These are phyloP conservation scores for Nymphaea thermarum DNA, from an alignment of 164 flowering plant species.

Conservation along the genomic window DNA sequence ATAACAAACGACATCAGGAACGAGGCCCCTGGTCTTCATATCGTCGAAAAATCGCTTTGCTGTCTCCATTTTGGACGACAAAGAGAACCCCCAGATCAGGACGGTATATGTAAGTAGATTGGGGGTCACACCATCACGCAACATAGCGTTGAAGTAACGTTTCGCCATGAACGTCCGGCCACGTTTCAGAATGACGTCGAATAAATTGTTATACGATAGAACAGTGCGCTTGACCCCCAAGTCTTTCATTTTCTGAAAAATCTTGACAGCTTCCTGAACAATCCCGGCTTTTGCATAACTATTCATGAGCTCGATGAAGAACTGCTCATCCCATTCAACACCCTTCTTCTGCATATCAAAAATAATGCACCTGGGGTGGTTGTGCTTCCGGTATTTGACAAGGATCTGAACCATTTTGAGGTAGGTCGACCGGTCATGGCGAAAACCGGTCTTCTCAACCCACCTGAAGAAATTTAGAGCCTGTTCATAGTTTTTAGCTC, in stretches of 20 bases:
- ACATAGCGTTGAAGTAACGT: constrained; percentile 73
- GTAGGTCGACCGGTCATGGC: constrained; percentile 37
- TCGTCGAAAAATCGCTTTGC: constrained; percentile 76
- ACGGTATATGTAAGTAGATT: constrained; percentile 66
- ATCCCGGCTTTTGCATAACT: constrained; percentile 84
- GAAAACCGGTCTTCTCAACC: constrained; percentile 70
- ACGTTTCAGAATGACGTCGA: constrained; percentile 62
- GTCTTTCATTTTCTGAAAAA: constrained; percentile 72
- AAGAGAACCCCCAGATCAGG: constrained; percentile 81
- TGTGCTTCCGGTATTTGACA: constrained; percentile 51
- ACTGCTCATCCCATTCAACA: constrained; percentile 67
- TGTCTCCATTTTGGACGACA: constrained; percentile 50
- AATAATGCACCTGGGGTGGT: constrained; percentile 84
- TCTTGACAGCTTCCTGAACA: constrained; percentile 83
- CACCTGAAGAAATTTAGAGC: constrained; percentile 87
- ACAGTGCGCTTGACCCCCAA: constrained; percentile 50
- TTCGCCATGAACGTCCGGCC: constrained; percentile 91
- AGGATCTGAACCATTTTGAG: constrained; percentile 63
- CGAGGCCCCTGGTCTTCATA: constrained; percentile 56
- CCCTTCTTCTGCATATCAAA: constrained; percentile 87
- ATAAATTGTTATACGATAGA: constrained; percentile 60
- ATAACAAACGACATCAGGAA: constrained; percentile 60
- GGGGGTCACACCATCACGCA: constrained; percentile 65
- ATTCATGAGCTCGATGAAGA: constrained; percentile 63
- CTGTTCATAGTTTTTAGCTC: constrained; percentile 50